Percentiles rank a stretch among this genome's conserved stretches.
phyloP scores from a whole-genome alignment of 164 flowering plant genomes.

The Nymphaea colorata region DNA sequence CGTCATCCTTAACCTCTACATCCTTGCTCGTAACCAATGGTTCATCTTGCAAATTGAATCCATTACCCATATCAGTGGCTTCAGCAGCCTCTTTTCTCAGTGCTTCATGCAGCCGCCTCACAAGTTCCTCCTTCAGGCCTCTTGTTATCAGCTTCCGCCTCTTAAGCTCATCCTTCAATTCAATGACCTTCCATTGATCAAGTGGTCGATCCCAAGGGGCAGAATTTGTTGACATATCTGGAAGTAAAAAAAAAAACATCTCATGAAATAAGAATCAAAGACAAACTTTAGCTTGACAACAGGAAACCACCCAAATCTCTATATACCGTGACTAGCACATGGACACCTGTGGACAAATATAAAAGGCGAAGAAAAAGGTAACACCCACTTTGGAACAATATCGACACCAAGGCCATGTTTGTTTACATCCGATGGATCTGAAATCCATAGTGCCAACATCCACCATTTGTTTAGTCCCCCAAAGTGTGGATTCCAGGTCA shows the following conservation, averaged over 20 bases:
- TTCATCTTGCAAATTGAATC: conserved; percentile 6
- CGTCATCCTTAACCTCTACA: background rate
- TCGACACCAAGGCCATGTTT: no score
- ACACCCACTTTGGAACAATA: no score
- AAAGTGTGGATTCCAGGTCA: no score
- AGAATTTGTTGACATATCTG: conserved; percentile 32
- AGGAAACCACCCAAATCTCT: no score
- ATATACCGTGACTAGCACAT: no score
- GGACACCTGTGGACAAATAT: no score
- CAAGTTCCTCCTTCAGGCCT: conserved; percentile 61
- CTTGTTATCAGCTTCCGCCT: conserved; percentile 36
- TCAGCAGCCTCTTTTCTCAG: conserved; percentile 29
- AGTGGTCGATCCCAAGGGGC: conserved; percentile 38
- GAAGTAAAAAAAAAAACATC: background rate
- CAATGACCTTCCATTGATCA: conserved; percentile 73
- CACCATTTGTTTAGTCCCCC: no score
- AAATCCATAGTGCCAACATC: no score
- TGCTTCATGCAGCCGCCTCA: conserved; percentile 50
- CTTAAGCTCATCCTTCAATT: conserved; percentile 67
- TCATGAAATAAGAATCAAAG: background rate
- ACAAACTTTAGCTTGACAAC: background rate
- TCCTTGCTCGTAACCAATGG: conserved; percentile 5
- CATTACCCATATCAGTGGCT: conserved; percentile 12
- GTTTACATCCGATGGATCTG: no score
- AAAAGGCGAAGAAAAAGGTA: no score